Percentiles rank a stretch among this genome's conserved stretches.
These are phyloP conservation scores for Bimuria novae-zelandiae DNA, from an alignment of 2,329 filamentous ascomycete genomes.

Conservation along the genomic window DNA sequence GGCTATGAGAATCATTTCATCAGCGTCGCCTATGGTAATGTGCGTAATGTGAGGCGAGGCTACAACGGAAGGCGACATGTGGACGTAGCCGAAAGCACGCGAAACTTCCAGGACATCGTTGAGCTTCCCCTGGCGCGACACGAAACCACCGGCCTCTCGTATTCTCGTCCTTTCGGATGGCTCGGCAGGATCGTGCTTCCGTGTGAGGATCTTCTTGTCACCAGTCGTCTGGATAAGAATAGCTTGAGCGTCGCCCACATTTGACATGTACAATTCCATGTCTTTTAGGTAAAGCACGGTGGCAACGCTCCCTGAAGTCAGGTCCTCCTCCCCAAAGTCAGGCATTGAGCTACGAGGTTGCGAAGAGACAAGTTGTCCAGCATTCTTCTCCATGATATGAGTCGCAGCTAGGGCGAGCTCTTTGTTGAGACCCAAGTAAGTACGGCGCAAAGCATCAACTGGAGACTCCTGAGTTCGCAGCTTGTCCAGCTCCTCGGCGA, in stretches of 20 bases:
- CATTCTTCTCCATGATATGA: slow-evolving; percentile 74
- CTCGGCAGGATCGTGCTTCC: slow-evolving; percentile 92
- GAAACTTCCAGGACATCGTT: slow-evolving; percentile 93
- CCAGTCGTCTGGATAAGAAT: slow-evolving; percentile 91
- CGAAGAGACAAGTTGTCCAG: slow-evolving; percentile 42
- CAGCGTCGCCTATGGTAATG: slow-evolving; percentile 78
- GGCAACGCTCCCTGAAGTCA: slow-evolving; percentile 87
- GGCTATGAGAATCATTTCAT: slow-evolving; percentile 91
- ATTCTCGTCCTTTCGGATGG: slow-evolving; percentile 83
- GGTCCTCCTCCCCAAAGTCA: slow-evolving; percentile 83
- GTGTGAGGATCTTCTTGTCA: slow-evolving; percentile 79
- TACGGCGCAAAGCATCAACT: slow-evolving; percentile 79
- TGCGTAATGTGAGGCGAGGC: slow-evolving; percentile 84
- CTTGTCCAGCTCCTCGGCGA: slow-evolving; percentile 75
- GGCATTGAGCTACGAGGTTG: slow-evolving; percentile 72
- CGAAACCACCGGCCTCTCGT: slow-evolving; percentile 91
- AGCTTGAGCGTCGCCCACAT: slow-evolving; percentile 95
- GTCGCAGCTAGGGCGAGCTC: slow-evolving; percentile 85
- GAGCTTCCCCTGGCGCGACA: slow-evolving; percentile 89
- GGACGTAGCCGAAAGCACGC: slow-evolving; percentile 91
- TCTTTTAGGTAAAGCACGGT: slow-evolving; percentile 89
- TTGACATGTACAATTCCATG: slow-evolving; percentile 90
- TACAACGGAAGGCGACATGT: slow-evolving; percentile 89
- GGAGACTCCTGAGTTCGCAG: slow-evolving; percentile 75
- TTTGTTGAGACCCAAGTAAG: slow-evolving; percentile 90